Base-by-base conservation (phyloP, 2,329 filamentous ascomycete genomes). In the Ceratocystis papillata region DNA sequence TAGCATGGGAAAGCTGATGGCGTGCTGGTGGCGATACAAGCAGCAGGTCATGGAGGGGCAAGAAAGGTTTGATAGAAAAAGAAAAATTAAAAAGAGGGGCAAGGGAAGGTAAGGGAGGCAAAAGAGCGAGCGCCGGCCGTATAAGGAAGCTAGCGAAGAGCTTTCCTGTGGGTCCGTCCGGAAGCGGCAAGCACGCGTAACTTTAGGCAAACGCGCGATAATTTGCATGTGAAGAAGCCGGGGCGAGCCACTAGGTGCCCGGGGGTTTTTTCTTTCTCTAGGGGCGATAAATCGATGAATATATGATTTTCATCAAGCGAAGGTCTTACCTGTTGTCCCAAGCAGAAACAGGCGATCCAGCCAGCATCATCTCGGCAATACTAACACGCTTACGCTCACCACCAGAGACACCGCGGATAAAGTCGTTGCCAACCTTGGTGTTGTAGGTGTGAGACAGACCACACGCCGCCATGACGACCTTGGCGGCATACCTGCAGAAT, bases 301-400 rank as follows among this genome's bases (percentile, higher is more conserved):
- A 30, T 7, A 15, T 62, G 8, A 12, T 22, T 12, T 41, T 41
- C 10, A 41, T 41, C 37, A 50, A 50, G 46, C 17, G n/a, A 22
- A 22, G 12, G 61, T 67, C 69, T 46, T 62, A 74, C 72, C 81
- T 85, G 69, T 90, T 90, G 68, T 88, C 90, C 89, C 89, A 94
- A 0, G 75, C 76, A 5, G 71, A 73, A 50, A 85, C 74, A 0
- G 81, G 81, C 0, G 83, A 81, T 44, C 79, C 78, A 17, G 86
- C 86, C 10, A 91, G 77, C 68, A 87, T 81, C 70, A 89, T 89
- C 74, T 94, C 89, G 0, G 87, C 88, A 68, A 94, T 90, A 57
- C 85, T 88, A 4, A 95, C 89, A 73, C 90, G 85, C 77, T 94
- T 92, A 66, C 86, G 79, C 73, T 89, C 87, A 46, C 87, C 87